phyloP scores from a whole-genome alignment of 441 rosid genomes.

The Isatis lusitanica region DNA sequence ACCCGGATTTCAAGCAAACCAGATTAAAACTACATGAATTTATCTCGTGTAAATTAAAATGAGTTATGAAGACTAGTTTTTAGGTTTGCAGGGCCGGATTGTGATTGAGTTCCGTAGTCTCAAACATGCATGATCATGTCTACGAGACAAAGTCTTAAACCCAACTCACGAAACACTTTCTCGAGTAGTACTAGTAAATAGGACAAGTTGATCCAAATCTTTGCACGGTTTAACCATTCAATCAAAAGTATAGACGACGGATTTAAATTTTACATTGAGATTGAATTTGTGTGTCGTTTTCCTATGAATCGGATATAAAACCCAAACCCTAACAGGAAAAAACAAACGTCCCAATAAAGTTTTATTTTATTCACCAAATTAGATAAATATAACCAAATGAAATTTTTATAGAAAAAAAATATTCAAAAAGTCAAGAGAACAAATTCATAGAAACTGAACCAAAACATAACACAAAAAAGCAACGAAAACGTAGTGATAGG shows the following conservation, averaged over 20 bases:
- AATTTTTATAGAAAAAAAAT: neutral
- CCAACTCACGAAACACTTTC: neutral
- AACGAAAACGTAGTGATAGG: neutral
- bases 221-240: too few species aligned
- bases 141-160: neutral
- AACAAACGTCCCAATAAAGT: neutral
- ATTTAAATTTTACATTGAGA: neutral
- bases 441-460: constrained; percentile 7
- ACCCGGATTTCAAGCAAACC: neutral
- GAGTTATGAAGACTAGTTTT: too few species aligned
- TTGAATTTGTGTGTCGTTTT: neutral
- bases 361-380: constrained; percentile 14
- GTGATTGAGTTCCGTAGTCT: too few species aligned
- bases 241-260: too few species aligned
- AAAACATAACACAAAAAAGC: neutral
- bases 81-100: too few species aligned
- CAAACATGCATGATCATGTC: neutral
- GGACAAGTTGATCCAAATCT: neutral
- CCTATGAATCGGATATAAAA: neutral
- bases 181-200: too few species aligned
- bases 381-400: neutral
- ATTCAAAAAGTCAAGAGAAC: constrained; percentile 13
- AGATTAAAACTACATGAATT: neutral
- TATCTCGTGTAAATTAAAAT: too few species aligned
- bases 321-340: neutral